Base-by-base conservation (phyloP, 2,329 filamentous ascomycete species). In the Escovopsis sp. region DNA sequence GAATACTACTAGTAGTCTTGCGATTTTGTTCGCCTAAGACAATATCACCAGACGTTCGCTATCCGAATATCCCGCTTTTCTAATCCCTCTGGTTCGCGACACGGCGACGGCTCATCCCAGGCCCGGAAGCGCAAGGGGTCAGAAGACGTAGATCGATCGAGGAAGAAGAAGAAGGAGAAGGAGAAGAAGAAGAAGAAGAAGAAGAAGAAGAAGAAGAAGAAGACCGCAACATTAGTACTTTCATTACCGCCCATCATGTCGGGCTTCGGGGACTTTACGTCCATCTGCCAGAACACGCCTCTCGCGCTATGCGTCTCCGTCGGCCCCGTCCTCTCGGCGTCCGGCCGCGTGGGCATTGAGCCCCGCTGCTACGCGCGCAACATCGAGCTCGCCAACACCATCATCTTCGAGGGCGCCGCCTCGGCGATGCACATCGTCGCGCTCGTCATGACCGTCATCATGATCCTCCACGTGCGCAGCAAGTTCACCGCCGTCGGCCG, bases 401-500 rank as follows among this genome's bases (percentile, higher is more conserved):
- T 96, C 66, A 98, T 98, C 57, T 98, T 98, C 60, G 80, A 96
- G 65, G 85, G 81, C 57, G 91, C 88, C 25, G 79, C 87, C 16
- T 85, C 84, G 47, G 87, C 89, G 57, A 84, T 91, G 66, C 91
- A 98, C 63, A 96, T 98, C 51, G 67, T 83, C 43, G 85, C 89
- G 12, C 69, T 98, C 45, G 68, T 79, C 52, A 95, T 98, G 89
- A 93, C 87, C 4, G 83, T 89, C 8, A 81, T 94, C 55, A 98
- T 98, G 91, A 87, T 98, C 47, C 71, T 98, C 49, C 91, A 98
- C 62, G 84, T 98, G 48, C 77, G 91, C 53, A 89, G 85, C 54
- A 98, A 98, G 66, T 98, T 98, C 62, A 98, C 91, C 16, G 91
- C 91, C 54, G 91, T 98, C 53, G 89, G 78, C 45, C 75, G 75